Evolutionary conservation across 2,329 filamentous ascomycete genomes (phyloP).

Genomic region (Albifimbria verrucaria): DNA sequence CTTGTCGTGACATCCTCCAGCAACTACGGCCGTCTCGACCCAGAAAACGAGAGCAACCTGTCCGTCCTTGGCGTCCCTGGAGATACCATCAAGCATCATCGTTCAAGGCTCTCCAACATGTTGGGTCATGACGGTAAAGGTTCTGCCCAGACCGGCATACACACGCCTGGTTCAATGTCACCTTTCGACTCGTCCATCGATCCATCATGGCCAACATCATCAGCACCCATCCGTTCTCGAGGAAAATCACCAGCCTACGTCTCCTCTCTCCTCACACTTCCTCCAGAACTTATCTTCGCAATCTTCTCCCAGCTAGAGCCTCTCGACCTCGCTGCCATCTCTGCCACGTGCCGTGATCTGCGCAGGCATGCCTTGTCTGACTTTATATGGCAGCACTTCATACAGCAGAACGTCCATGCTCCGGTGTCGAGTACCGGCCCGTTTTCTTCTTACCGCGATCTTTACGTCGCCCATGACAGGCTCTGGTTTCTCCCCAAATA

Average conservation of each 20-base stretch:
- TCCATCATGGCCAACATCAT: neutral
- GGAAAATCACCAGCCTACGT: neutral
- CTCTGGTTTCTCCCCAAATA: conserved; percentile 80
- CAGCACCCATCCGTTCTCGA: neutral
- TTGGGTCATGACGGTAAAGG: neutral
- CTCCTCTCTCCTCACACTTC: conserved; percentile 53
- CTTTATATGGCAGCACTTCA: conserved; percentile 65
- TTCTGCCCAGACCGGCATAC: neutral
- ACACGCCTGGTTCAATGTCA: neutral
- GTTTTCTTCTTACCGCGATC: conserved; percentile 61
- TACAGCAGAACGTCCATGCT: conserved; percentile 65
- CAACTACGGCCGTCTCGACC: conserved; percentile 31
- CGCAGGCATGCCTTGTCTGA: conserved; percentile 61
- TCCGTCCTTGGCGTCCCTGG: conserved; percentile 23
- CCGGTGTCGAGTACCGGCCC: conserved; percentile 53
- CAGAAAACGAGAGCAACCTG: conserved; percentile 32
- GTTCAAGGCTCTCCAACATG: neutral
- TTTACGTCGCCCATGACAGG: conserved; percentile 72
- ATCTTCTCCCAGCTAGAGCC: conserved; percentile 67
- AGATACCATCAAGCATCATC: conserved; percentile 3
- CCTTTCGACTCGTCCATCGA: conserved; percentile 3
- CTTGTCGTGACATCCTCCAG: conserved; percentile 12
- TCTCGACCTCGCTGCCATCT: conserved; percentile 57
- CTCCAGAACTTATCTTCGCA: conserved; percentile 70
- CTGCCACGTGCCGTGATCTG: conserved; percentile 60